Evolutionary conservation across 169 alveolate species (phyloP).

Genomic region (Plasmodium cynomolgi): DNA sequence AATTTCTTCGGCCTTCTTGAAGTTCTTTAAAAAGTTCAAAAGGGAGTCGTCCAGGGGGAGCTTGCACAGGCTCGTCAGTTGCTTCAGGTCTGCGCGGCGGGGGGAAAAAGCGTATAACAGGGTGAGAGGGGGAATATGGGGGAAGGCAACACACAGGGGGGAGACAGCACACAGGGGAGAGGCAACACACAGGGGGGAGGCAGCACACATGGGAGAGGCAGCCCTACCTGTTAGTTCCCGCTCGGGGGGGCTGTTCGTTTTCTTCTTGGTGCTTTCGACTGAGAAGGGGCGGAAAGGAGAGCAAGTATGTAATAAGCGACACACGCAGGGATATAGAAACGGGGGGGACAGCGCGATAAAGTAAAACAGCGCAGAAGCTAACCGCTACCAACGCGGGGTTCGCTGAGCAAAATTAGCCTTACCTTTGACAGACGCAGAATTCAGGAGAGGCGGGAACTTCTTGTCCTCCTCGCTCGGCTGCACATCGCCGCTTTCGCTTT

Average conservation of each 20-base stretch:
- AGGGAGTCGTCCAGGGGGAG: conserved; percentile 68
- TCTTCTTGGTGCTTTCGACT: conserved; percentile 49
- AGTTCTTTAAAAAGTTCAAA: conserved; percentile 50
- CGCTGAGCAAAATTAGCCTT: neutral
- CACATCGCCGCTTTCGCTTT: conserved; percentile 23
- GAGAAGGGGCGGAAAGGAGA: neutral
- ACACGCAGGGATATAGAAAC: neutral
- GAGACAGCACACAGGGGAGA: neutral
- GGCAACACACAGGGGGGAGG: neutral
- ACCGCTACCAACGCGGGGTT: neutral
- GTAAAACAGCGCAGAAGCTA: neutral
- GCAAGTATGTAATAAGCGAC: neutral
- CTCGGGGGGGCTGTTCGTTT: conserved; percentile 9
- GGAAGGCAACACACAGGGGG: neutral
- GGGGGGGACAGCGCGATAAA: neutral
- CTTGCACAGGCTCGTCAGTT: conserved; percentile 48
- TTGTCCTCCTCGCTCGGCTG: conserved; percentile 9
- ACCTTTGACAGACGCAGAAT: conserved; percentile 21
- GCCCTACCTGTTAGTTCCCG: conserved; percentile 36
- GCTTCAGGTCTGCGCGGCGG: conserved; percentile 32
- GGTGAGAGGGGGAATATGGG: neutral
- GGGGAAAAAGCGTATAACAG: neutral
- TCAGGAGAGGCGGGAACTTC: conserved; percentile 41
- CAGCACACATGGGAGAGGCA: neutral
- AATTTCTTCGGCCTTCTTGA: conserved; percentile 73